Base-by-base conservation (phyloP, 306 rosid species). In the Cicer chorassanicum region DNA sequence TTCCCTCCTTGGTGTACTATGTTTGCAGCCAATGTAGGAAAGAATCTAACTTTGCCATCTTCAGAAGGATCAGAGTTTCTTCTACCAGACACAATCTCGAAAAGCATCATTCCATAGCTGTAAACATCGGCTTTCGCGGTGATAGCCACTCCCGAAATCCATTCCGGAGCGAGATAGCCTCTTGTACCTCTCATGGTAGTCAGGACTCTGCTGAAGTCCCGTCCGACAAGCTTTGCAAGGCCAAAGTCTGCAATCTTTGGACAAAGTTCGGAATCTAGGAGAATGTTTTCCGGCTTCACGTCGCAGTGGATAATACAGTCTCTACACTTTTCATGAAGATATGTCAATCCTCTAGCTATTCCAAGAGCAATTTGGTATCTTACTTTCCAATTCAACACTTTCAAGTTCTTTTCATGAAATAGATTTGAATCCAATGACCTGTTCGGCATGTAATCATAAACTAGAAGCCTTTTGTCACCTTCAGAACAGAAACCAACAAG, bases 101-200 rank as follows among this genome's bases (percentile, higher is more conserved):
- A 93, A 51, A 93, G 91, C 97, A 91, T 88, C 97, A 89, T 93
- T 53, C 98, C 98, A 0, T 81, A 93, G 87, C 98, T 93, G 74
- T 87, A 93, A 9, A 91, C 97, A 78, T 93, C 98, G 0, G 98
- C 96, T 80, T 91, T 93, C 1, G 92, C 86, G 6, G 98, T 91
- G 34, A 93, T 83, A 1, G 98, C 86, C 76, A 88, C 87, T 8
- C 97, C 98, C 1, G 92, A 86, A 59, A 89, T 89, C 98, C 98
- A 93, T 68, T 93, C 97, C 0, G 96, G 98, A 0, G 98, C 98
- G 13, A 89, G 89, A 53, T 93, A 93, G 1, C 98, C 97, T 77
- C 93, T 85, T 24, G 97, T 93, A n/a, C 98, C 97, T 91, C 98
- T 88, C 87, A 91, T 89, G 16, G 96, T 88, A 14, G 98, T 91